A percentile compares a stretch with the other conserved stretches of the same genome.
Evolutionary conservation across 345 rosid genomes (phyloP).

Genomic region (Eutrema heterophyllum): DNA sequence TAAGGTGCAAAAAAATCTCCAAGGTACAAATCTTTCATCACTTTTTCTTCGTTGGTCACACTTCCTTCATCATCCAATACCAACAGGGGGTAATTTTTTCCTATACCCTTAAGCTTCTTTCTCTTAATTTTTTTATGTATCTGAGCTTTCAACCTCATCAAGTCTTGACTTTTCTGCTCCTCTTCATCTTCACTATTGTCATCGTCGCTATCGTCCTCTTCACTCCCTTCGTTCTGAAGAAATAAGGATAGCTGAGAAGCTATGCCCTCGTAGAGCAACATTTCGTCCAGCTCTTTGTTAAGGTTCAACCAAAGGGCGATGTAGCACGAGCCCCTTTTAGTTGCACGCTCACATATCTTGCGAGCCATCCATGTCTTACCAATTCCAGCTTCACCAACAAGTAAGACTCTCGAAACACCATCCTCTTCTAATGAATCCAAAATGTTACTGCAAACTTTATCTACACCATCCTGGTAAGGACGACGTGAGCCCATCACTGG

Average conservation of each 20-base stretch:
- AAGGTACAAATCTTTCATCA: neutral
- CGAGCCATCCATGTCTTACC: neutral
- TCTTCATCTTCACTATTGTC: neutral
- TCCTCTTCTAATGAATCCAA: neutral
- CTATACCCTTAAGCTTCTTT: neutral
- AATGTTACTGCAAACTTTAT: neutral
- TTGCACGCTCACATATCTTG: neutral
- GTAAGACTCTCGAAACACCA: neutral
- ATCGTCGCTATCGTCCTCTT: neutral
- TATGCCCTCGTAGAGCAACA: conserved; percentile 17
- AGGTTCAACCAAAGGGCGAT: neutral
- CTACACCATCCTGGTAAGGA: neutral
- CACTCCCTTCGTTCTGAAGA: conserved; percentile 17
- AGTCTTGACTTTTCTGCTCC: neutral
- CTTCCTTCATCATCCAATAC: conserved; percentile 29
- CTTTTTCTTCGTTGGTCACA: neutral
- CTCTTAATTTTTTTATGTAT: neutral
- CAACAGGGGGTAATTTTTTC: neutral
- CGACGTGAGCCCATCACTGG: neutral
- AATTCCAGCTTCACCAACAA: neutral
- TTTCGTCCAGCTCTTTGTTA: neutral
- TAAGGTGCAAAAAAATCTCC: neutral
- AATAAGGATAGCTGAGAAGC: conserved; percentile 27
- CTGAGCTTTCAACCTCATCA: neutral
- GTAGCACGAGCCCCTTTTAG: neutral